Base-by-base conservation (phyloP, 2,329 filamentous ascomycete species). In the Aspergillus fijiensis region DNA sequence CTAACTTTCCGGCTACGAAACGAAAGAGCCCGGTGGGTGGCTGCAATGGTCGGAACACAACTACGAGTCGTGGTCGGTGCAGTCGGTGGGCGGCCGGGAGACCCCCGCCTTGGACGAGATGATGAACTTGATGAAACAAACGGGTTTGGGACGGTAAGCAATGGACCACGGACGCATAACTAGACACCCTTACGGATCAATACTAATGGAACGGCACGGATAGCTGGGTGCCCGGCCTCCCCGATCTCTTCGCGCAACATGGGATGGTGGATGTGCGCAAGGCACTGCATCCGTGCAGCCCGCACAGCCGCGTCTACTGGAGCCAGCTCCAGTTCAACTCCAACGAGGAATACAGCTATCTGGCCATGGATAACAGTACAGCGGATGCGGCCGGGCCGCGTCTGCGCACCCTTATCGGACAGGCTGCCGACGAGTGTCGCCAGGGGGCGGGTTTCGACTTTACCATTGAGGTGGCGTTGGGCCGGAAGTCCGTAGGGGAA, bases 261-360 rank as follows among this genome's bases (percentile, higher is more conserved):
- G 51, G 21, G 3, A 19, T 54, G 12, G 33, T 42, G 14, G 51
- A 54, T 10, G 51, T 54, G 16, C 51, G 35, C 19, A 54, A 54
- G 12, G 51, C 42, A 14, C n/a, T 54, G n/a, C 39, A 54, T 23
- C 51, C 51, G n/a, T 39, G 33, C 25, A 23, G 21, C n/a, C 51
- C 51, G 16, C 33, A 54, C 51, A 54, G 31, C 31, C 33, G 51
- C 12, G 16, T 45, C 10, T 54, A 42, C 21, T 54, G 51, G 51
- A 54, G n/a, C 31, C 51, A 54, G 19, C 51, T 54, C 31, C 51
- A 54, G 25, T 54, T 54, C 21, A 54, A 54, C 33, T 27, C 51
- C 19, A 54, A 54, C 33, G 51, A 54, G 21, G 51, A 54, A 35
- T 54, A 54, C 35, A 54, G 51, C 21, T 54, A 54, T 27, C 14